Percentiles rank a stretch among this genome's conserved stretches.
phyloP scores from a whole-genome alignment of 805 yeast genomes.

The Starmerella floris region DNA sequence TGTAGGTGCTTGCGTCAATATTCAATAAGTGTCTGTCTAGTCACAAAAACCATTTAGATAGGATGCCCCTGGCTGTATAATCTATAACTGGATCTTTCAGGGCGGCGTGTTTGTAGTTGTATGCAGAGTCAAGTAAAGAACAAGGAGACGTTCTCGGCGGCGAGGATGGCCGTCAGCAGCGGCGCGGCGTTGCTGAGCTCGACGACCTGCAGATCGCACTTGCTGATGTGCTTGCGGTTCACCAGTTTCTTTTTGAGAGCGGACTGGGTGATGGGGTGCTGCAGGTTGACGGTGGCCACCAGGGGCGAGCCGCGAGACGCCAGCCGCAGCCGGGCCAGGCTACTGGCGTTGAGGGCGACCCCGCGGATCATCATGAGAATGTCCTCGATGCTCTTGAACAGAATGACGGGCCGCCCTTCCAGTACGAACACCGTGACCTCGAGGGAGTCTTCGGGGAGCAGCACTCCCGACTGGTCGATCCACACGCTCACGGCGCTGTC shows the following conservation, averaged over 20 bases:
- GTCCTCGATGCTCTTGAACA: not conserved
- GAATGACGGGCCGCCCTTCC: not conserved
- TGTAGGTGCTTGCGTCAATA: too few relatives aligned
- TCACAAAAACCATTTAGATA: too few relatives aligned
- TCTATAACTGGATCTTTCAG: too few relatives aligned
- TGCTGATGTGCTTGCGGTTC: not conserved
- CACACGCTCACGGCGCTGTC: conserved; percentile 6
- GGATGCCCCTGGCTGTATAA: too few relatives aligned
- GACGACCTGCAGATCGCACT: not conserved
- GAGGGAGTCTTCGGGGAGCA: not conserved
- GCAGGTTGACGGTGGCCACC: not conserved
- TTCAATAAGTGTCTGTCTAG: too few relatives aligned
- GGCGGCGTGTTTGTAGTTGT: too few relatives aligned
- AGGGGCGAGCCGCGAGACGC: not conserved
- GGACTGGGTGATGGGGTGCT: not conserved
- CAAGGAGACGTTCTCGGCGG: not conserved
- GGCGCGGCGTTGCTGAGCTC: not conserved
- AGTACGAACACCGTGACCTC: not conserved
- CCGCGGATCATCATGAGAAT: not conserved
- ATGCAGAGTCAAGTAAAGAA: too few relatives aligned
- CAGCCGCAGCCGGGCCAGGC: not conserved
- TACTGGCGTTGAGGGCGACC: not conserved
- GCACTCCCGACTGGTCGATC: not conserved
- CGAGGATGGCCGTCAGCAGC: not conserved
- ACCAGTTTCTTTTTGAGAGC: not conserved